Percentiles rank a stretch among this genome's conserved stretches.
Evolutionary conservation across 495 filamentous ascomycete species (phyloP).

Genomic region (Penicillium robsamsonii): DNA sequence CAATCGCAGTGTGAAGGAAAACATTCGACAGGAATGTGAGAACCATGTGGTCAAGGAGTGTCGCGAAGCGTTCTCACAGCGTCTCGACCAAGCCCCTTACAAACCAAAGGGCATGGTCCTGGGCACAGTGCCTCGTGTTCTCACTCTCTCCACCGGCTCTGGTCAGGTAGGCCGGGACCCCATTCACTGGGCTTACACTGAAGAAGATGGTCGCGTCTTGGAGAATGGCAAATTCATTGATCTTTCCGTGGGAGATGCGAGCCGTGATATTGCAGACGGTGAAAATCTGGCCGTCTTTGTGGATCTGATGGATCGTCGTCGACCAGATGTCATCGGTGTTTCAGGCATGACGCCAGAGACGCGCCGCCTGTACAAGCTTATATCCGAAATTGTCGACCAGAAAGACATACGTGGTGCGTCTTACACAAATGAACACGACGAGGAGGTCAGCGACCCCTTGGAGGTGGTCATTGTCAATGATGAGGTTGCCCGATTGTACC

Average conservation of each 20-base stretch:
- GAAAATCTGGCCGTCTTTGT: slow-evolving; percentile 64
- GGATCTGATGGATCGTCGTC: slow-evolving; percentile 68
- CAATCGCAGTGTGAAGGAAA: slow-evolving; percentile 88
- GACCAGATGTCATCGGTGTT: slow-evolving; percentile 86
- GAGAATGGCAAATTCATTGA: slow-evolving; percentile 85
- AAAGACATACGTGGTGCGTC: slow-evolving; percentile 71
- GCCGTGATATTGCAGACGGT: slow-evolving; percentile 60
- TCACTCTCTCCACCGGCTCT: slow-evolving; percentile 76
- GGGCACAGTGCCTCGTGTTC: slow-evolving; percentile 82
- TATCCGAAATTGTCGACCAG: slow-evolving; percentile 71
- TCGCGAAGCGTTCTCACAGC: slow-evolving; percentile 78
- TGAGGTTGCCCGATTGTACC: slow-evolving; percentile 90
- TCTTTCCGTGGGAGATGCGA: slow-evolving; percentile 66
- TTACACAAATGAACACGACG: slow-evolving; percentile 62
- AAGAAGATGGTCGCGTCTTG: slow-evolving; percentile 84
- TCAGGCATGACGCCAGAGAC: slow-evolving; percentile 90
- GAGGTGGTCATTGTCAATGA: slow-evolving; percentile 93
- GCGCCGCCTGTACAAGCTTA: slow-evolving; percentile 72
- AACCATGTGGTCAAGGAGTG: slow-evolving; percentile 78
- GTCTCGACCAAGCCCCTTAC: slow-evolving; percentile 91
- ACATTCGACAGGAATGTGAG: slow-evolving; percentile 85
- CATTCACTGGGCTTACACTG: slow-evolving; percentile 86
- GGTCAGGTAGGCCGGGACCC: slow-evolving; percentile 73
- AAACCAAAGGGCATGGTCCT: slow-evolving; percentile 92
- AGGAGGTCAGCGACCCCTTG: slow-evolving; percentile 64